Evolutionary conservation across 768 basidiomycete genomes (phyloP), one percentile per base, ranked within the genome.

Genomic region (Pleurotus giganteus): DNA sequence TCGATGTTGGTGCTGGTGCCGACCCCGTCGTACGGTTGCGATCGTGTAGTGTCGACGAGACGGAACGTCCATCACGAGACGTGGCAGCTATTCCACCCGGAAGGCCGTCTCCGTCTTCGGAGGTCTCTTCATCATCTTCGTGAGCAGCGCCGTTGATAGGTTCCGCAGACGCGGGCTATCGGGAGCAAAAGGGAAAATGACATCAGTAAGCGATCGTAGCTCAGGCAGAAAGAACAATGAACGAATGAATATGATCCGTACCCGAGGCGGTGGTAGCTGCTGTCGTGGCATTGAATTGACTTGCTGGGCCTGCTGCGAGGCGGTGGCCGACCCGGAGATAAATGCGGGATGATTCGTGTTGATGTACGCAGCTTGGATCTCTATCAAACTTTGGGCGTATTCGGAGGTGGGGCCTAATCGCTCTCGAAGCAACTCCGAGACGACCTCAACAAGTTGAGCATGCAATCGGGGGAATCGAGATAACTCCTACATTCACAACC

Each of bases 341-440:
- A 98, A 98, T 28, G 91, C 83, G 4, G 97, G 97, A 67, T 99
- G 97, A 69, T 98, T 98, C 54, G 95, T 98, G 69, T 99, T 99
- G 78, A 99, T 98, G 67, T 99, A 99, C 9, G 97, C 95, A 1
- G 94, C 94, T 70, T 99, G 97, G 46, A 99, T 99, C 62, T 88
- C 85, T 62, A 99, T 98, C 63, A 99, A 77, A 65, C 91, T 94
- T 61, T 93, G 90, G 0, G 95, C 89, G 69, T 98, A 98, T n/a
- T 94, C 90, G 2, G 92, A 94, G 0, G 97, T 97, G 1, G 97
- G 97, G 1, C 95, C 95, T 12, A 99, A 81, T 5, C 97, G 86
- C 71, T 99, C 97, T 46, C 94, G 84, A 32, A 99, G 75, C 13
- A 99, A 80, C 63, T 98, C 97, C 0, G 94, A 97, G n/a, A 99